Evolutionary conservation across 805 yeast genomes (phyloP).

Genomic region (Wickerhamiella cacticola): DNA sequence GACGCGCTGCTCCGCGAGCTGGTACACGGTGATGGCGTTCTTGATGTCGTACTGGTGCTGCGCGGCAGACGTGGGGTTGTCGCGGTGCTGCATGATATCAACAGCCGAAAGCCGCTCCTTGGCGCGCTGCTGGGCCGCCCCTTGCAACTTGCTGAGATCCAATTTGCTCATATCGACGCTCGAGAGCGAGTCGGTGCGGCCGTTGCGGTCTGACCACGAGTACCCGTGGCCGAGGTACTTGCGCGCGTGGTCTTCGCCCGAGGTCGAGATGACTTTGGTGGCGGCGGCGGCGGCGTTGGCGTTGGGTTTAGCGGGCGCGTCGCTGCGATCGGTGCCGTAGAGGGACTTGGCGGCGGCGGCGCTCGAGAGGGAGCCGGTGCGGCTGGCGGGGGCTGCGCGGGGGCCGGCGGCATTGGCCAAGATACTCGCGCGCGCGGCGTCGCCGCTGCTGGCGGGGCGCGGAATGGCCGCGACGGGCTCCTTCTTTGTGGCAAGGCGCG

Average conservation of each 20-base stretch:
- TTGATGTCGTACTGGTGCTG: constrained; percentile 19
- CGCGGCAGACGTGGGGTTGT: constrained; percentile 16
- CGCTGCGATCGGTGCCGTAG: constrained; percentile 10
- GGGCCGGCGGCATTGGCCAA: constrained; percentile 25
- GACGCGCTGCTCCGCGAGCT: constrained; percentile 24
- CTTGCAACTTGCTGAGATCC: constrained; percentile 24
- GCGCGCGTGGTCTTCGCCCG: constrained; percentile 28
- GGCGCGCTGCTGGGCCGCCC: constrained; percentile 27
- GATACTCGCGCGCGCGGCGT: constrained; percentile 30
- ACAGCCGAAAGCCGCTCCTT: constrained; percentile 23
- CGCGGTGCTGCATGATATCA: constrained; percentile 19
- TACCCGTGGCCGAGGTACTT: constrained; percentile 29
- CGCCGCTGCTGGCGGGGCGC: constrained; percentile 24
- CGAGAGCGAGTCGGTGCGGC: constrained; percentile 9
- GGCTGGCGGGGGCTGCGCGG: constrained; percentile 29
- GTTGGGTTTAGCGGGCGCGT: constrained; percentile 7
- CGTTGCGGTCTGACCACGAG: constrained; percentile 22
- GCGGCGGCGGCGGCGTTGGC: constrained; percentile 28
- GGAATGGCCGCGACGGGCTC: constrained; percentile 29
- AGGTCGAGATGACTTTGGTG: constrained; percentile 23
- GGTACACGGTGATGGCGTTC: constrained; percentile 22
- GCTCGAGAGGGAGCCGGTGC: constrained; percentile 43
- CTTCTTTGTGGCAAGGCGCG: constrained; percentile 26
- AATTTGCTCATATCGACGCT: constrained; percentile 13
- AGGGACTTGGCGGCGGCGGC: constrained; percentile 33